These are phyloP conservation scores for Daldinia bambusicola DNA, from an alignment of 495 filamentous ascomycete genomes.

Conservation along the genomic window DNA sequence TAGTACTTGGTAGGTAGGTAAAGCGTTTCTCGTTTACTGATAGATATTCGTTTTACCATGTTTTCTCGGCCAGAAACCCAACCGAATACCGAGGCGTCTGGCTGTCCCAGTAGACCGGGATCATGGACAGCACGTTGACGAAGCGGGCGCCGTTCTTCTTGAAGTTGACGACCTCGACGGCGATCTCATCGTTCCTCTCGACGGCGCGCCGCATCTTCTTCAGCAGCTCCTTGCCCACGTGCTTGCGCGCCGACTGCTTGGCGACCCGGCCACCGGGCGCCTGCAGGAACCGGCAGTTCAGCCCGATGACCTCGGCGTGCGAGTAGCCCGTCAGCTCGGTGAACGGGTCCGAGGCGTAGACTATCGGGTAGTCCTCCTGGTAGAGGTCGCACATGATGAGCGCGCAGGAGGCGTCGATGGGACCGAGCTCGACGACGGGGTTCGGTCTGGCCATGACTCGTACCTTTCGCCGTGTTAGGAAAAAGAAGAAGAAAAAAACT, in stretches of 20 bases:
- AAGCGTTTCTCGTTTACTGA: background rate
- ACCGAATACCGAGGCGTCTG: constrained; percentile 50
- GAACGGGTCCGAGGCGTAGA: constrained; percentile 61
- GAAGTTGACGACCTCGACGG: constrained; percentile 60
- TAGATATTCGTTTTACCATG: constrained; percentile 15
- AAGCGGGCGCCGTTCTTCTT: constrained; percentile 60
- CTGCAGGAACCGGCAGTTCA: constrained; percentile 66
- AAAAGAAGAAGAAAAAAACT: background rate
- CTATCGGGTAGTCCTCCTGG: constrained; percentile 57
- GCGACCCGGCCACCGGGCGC: constrained; percentile 51
- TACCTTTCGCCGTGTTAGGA: constrained; percentile 36
- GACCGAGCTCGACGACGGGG: constrained; percentile 56
- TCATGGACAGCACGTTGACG: constrained; percentile 58
- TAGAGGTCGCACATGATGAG: constrained; percentile 60
- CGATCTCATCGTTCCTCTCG: constrained; percentile 52
- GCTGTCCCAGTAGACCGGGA: constrained; percentile 55
- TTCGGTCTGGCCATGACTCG: constrained; percentile 55
- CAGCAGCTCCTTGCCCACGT: constrained; percentile 52
- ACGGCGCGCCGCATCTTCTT: constrained; percentile 55
- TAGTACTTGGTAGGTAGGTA: background rate
- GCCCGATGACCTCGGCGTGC: constrained; percentile 53
- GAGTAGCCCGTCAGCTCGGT: constrained; percentile 58
- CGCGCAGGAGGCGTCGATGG: constrained; percentile 59
- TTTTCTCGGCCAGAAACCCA: constrained; percentile 56
- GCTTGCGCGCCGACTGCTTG: constrained; percentile 45